Evolutionary conservation across 495 filamentous ascomycete species (phyloP), one percentile per base, ranked within the genome.

Genomic region (Annulohypoxylon stygium): DNA sequence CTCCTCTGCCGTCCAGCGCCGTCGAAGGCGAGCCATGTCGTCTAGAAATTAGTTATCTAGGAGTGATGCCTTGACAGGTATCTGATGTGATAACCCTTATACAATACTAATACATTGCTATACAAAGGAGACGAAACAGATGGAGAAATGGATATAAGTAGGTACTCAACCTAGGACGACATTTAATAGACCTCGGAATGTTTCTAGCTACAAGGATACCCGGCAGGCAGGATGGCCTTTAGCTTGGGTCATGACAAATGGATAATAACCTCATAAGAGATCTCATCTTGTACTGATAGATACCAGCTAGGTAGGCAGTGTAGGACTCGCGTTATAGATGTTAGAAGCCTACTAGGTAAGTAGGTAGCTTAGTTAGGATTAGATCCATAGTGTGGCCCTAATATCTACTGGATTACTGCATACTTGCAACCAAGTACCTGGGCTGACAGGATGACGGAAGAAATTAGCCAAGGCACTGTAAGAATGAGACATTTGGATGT

Each of bases 1-100:
- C 16, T 59, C 55, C 16, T 59, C 55, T 9, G 55, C n/a, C 12
- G 55, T 59, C 55, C 55, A 59, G 18, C 36, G 23, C n/a, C 55
- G 55, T 36, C 55, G 33, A 59, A 41, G 33, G 34, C 55, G 55
- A 25, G 55, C 55, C 55, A 59, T 59, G 33, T 20, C 34, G 33
- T 39, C 34, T 18, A 0, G 14, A 5, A 23, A 37, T 20, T 8
- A 20, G 7, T 7, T 55, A 55, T 16, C 10, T 55, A 6, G 14
- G n/a, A 34, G 26, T 55, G 12, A 33, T 33, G 11, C 10, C 34
- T 30, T 16, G 10, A 51, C 25, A 30, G 30, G 30, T 30, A 30
- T 6, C 30, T 30, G 11, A 26, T 25, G 2, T 23, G 18, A 20
- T 12, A 14, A 20, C 2, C 10, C 6, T 51, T 14, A 3, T 7